Evolutionary conservation across 257 asterid genomes (phyloP).

Genomic region (Solanum tarapatanum): DNA sequence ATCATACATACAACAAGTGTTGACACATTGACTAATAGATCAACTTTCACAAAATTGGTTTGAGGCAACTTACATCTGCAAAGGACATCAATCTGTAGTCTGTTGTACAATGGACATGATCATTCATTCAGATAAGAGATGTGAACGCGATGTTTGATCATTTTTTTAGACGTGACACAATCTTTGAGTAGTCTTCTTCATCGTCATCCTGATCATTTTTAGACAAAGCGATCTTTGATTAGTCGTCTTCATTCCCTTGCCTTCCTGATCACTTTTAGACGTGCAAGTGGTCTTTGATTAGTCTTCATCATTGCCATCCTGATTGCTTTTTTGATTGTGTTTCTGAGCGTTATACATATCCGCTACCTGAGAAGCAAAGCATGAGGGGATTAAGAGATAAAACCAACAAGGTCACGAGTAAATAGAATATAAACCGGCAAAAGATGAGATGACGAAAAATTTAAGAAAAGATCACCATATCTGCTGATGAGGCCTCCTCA

Average conservation of each 20-base stretch:
- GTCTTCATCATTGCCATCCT: conserved; percentile 49
- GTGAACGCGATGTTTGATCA: conserved; percentile 10
- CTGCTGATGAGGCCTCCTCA: conserved; percentile 80
- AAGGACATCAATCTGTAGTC: neutral
- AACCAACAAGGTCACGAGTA: neutral
- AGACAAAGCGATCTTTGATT: conserved; percentile 8
- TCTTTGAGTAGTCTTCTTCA: conserved; percentile 40
- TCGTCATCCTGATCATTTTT: conserved; percentile 29
- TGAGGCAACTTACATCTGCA: neutral
- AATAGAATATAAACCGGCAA: neutral
- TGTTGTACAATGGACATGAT: conserved; percentile 14
- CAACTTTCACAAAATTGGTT: neutral
- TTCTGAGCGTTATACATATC: conserved; percentile 71
- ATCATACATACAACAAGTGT: neutral
- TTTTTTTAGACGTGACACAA: neutral
- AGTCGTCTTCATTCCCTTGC: conserved; percentile 26
- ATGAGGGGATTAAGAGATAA: neutral
- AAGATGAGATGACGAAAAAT: neutral
- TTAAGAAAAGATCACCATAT: conserved; percentile 38
- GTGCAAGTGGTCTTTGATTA: conserved; percentile 12
- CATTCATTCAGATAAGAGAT: conserved; percentile 1
- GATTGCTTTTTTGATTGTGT: conserved; percentile 36
- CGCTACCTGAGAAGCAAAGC: conserved; percentile 43
- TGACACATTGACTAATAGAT: neutral
- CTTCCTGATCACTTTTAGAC: neutral